Conservation (phyloP, 83 land plant genomes). For the Picea engelmannii region DNA sequence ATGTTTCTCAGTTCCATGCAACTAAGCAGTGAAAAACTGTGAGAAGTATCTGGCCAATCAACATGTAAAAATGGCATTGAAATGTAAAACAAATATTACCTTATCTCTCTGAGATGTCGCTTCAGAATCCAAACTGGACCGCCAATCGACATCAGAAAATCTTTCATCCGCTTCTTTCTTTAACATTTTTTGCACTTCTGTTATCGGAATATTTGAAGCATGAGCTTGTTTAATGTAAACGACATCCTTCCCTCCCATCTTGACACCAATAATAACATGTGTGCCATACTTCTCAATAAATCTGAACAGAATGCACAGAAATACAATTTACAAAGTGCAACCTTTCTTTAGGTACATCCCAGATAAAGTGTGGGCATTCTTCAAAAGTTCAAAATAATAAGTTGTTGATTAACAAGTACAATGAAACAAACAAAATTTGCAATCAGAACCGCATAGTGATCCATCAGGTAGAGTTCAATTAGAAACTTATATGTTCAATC, state of each 20-base stretch:
- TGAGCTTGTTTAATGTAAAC: conserved; percentile 82
- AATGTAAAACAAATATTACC: conserved; percentile 29
- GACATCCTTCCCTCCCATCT: conserved; percentile 98
- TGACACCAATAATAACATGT: conserved; percentile 84
- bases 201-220: conserved; percentile 65
- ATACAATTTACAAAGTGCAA: not conserved
- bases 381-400: not conserved
- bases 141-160: conserved; percentile 57
- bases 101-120: conserved; percentile 56
- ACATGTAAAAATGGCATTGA: not conserved
- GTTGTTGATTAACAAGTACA: not conserved
- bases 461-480: not conserved
- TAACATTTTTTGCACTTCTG: conserved; percentile 76
- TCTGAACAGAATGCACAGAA: conserved; percentile 37
- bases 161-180: conserved; percentile 82
- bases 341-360: not conserved
- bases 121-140: conserved; percentile 31
- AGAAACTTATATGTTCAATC: not conserved
- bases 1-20: conserved; percentile 2
- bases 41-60: not conserved
- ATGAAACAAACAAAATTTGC: not conserved
- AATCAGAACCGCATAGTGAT: not conserved
- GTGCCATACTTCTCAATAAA: conserved; percentile 96
- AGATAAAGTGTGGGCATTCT: not conserved
- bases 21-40: not conserved